Conservation (phyloP, 352 stramenopile species). For the Phytophthora pinifolia region DNA sequence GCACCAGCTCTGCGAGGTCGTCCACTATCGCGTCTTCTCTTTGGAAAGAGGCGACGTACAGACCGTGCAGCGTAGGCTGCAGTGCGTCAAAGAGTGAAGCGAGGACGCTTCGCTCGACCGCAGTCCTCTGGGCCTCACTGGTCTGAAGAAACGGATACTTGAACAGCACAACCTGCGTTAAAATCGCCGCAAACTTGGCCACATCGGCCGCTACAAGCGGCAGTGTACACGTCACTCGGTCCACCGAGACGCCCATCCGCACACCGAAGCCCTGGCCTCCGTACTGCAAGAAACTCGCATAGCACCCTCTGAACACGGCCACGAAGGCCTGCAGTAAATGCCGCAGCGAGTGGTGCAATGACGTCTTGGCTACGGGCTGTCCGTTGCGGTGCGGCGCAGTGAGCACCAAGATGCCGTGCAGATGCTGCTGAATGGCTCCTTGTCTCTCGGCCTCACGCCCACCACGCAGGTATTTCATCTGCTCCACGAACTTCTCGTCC, state of each 20-base stretch:
- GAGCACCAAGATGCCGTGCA: constrained; percentile 41
- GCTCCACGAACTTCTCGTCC: constrained; percentile 61
- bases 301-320: constrained; percentile 49
- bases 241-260: constrained; percentile 3
- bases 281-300: constrained; percentile 31
- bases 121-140: constrained; percentile 2
- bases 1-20: constrained; percentile 29
- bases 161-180: constrained; percentile 56
- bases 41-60: constrained; percentile 56
- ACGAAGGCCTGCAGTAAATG: constrained; percentile 53
- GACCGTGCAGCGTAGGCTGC: constrained; percentile 55
- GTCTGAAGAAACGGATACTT: constrained; percentile 44
- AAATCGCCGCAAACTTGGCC: constrained; percentile 48
- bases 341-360: constrained; percentile 45
- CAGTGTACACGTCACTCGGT: constrained; percentile 32
- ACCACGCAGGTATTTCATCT: constrained; percentile 60
- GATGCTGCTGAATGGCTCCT: constrained; percentile 38
- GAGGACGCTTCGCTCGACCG: constrained; percentile 47
- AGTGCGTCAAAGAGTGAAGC: constrained; percentile 65
- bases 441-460: constrained; percentile 31
- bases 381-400: constrained; percentile 42
- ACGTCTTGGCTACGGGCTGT: constrained; percentile 37
- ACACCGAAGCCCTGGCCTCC: constrained; percentile 13
- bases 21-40: constrained; percentile 47
- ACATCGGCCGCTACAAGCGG: constrained; percentile 53